Evolutionary conservation across 2,329 filamentous ascomycete genomes (phyloP).

Genomic region (Thermomyces lanuginosus): DNA sequence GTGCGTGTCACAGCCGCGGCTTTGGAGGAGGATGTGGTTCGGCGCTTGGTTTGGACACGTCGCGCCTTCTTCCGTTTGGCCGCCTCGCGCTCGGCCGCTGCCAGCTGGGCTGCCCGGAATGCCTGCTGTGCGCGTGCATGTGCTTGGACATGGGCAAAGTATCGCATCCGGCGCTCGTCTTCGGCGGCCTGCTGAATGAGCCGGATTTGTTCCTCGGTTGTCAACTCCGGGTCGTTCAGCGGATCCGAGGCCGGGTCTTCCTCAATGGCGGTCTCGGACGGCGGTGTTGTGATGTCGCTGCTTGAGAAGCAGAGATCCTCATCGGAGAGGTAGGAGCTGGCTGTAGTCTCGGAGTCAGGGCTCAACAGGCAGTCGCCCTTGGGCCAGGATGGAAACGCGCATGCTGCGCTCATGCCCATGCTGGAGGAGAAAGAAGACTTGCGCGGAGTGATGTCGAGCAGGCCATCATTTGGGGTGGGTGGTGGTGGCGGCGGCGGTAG

Average conservation of each 20-base stretch:
- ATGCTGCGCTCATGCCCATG: constrained; percentile 24
- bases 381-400: constrained; percentile 30
- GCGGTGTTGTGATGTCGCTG: constrained; percentile 14
- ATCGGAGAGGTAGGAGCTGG: constrained; percentile 27
- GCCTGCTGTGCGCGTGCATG: constrained; percentile 26
- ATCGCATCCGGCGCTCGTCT: constrained; percentile 20
- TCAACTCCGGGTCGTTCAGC: constrained; percentile 13
- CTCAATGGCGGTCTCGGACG: constrained; percentile 12
- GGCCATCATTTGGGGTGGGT: constrained; percentile 21
- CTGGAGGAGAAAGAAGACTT: constrained; percentile 26
- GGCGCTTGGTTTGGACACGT: too few relatives aligned
- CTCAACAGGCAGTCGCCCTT: constrained; percentile 24
- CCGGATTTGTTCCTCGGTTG: constrained; percentile 25
- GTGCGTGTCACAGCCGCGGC: too few relatives aligned
- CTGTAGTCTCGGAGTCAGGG: constrained; percentile 16
- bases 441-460: constrained; percentile 26
- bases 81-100: constrained; percentile 10
- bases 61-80: constrained; percentile 11
- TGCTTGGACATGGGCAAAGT: constrained; percentile 26
- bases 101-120: constrained; percentile 19
- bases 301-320: constrained; percentile 26
- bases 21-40: too few relatives aligned
- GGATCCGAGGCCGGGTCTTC: constrained; percentile 15
- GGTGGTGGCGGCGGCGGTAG: constrained; percentile 23
- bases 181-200: constrained; percentile 20